Evolutionary conservation across 257 asterid species (phyloP).

Genomic region (Solanum okadae): DNA sequence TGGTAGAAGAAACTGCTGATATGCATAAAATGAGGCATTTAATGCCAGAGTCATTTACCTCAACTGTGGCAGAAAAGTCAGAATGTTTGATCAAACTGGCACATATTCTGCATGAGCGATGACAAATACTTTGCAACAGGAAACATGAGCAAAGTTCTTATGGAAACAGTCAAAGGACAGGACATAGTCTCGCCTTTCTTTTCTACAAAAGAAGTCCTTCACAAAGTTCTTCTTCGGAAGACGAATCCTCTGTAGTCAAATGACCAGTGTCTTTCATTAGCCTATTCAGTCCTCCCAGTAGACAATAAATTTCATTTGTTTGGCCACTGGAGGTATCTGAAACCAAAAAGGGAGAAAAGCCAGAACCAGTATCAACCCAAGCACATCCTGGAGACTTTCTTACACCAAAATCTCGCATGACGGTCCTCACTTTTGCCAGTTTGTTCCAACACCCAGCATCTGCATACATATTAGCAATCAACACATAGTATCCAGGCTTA

Average conservation of each 20-base stretch:
- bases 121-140: not conserved
- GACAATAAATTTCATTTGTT: conserved; percentile 28
- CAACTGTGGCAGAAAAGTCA: not conserved
- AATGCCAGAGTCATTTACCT: not conserved
- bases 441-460: conserved; percentile 71
- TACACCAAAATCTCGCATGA: conserved; percentile 75
- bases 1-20: not conserved
- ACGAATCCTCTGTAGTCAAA: conserved; percentile 22
- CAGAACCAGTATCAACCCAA: conserved; percentile 65
- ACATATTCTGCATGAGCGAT: not conserved
- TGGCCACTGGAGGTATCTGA: conserved; percentile 48
- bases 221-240: conserved; percentile 29
- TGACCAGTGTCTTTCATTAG: conserved; percentile 54
- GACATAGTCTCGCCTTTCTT: not conserved
- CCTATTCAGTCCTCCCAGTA: conserved; percentile 36
- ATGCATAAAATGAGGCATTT: not conserved
- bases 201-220: conserved; percentile 4
- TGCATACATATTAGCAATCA: conserved; percentile 86
- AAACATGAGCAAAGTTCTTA: not conserved
- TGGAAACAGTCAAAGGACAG: not conserved
- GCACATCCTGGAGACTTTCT: conserved; percentile 79
- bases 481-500: conserved; percentile 63
- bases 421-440: conserved; percentile 53
- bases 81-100: not conserved
- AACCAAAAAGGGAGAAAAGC: conserved; percentile 53